Evolutionary conservation across 2,329 filamentous ascomycete genomes (phyloP), one percentile per base, ranked within the genome.

Genomic region (Claviceps pusilla): DNA sequence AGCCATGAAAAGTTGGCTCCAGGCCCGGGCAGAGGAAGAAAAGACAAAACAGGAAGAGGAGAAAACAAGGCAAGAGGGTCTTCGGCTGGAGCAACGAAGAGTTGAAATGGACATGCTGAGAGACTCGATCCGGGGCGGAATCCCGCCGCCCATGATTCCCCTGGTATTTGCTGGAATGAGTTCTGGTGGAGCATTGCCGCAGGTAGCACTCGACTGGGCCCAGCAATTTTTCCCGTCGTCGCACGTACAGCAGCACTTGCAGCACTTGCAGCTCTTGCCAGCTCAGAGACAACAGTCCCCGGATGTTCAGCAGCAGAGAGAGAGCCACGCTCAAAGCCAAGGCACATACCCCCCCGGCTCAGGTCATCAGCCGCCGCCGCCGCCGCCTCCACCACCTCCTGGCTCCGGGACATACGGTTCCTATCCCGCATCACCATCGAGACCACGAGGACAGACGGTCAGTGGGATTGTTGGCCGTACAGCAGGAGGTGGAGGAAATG

Each of bases 1-100:
- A 42, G 77, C 81, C 3, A 86, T 87, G 82, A 80, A 78, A 57
- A 78, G 76, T 54, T 89, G 85, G 85, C 71, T 89, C 28, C 69
- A 78, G 54, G 82, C 85, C 53, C 87, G 83, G 66, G 73, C 80
- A 0, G 86, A 89, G 66, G 86, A 89, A 64, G 86, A 89, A 63
- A 80, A 76, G 63, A 77, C 82, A 57, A 82, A 72, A 64, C 85
- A 88, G 68, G 85, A 89, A 67, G 84, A 89, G 67, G 84, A 89
- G 68, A 84, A 77, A 61, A 80, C 78, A 28, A 72, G 73, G 47
- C 78, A 81, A 61, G 86, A 88, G 67, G 71, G 73, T 37, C 69
- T 87, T 47, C 81, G 82, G 31, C 69, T 89, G 37, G 86, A 89
- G 68, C 85, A 87, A 68, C 75, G 86, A 49, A 83, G 76, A 61